Conservation (phyloP, 2,329 filamentous ascomycete genomes). For the Teratosphaeria nubilosa region DNA sequence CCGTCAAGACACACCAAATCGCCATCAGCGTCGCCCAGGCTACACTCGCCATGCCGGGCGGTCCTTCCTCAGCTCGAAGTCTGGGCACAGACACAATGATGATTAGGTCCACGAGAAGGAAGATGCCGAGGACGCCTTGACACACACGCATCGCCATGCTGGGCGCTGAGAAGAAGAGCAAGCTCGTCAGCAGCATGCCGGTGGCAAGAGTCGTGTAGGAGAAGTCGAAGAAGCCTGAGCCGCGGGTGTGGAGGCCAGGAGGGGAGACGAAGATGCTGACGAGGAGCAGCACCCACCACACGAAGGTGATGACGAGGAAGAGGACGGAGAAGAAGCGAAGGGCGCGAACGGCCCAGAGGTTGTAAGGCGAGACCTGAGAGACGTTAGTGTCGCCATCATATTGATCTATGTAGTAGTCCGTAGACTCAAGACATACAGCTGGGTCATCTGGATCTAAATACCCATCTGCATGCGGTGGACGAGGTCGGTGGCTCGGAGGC, state of each 20-base stretch:
- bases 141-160: conserved; percentile 69
- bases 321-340: conserved; percentile 68
- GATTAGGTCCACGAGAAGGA: conserved; percentile 66
- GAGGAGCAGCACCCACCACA: conserved; percentile 92
- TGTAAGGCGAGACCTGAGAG: conserved; percentile 67
- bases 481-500: conserved; percentile 36
- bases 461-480: conserved; percentile 51
- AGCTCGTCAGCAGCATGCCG: conserved; percentile 61
- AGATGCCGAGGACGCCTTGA: conserved; percentile 54
- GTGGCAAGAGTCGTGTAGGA: conserved; percentile 70
- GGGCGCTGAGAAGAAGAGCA: conserved; percentile 81
- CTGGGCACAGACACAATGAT: conserved; percentile 66
- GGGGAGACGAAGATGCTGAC: conserved; percentile 85
- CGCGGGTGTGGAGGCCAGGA: conserved; percentile 72
- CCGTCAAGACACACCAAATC: conserved; percentile 67
- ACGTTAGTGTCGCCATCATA: conserved; percentile 3
- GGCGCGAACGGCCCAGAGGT: conserved; percentile 80
- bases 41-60: conserved; percentile 79
- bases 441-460: conserved; percentile 72
- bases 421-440: conserved; percentile 46
- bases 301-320: conserved; percentile 63
- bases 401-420: background rate
- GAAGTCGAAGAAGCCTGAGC: conserved; percentile 88
- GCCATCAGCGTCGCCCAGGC: conserved; percentile 73
- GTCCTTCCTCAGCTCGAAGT: conserved; percentile 74